Percentiles rank a stretch among this genome's conserved stretches.
These are phyloP conservation scores for Picea abies DNA, from an alignment of 83 land plant genomes.

Conservation along the genomic window DNA sequence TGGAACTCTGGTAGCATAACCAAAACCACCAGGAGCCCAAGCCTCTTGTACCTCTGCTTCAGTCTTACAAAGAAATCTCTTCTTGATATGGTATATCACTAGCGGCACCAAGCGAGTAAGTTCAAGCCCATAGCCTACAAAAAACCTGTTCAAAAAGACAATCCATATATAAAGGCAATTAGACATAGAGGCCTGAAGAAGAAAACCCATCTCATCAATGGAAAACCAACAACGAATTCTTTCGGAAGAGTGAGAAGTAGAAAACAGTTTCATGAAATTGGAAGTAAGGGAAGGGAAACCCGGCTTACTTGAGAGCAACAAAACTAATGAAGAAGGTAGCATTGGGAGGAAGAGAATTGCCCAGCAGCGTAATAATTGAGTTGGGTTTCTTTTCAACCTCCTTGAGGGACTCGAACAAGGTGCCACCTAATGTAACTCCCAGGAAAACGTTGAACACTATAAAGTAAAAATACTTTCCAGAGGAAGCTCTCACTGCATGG, in stretches of 20 bases:
- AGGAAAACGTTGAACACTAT: constrained; percentile 55
- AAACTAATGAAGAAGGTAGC: constrained; percentile 87
- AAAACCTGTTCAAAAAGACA: constrained; percentile 51
- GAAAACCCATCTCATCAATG: not conserved
- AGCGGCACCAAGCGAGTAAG: constrained; percentile 81
- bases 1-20: constrained; percentile 75
- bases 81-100: constrained; percentile 75
- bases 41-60: constrained; percentile 82
- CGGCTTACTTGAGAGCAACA: constrained; percentile 16
- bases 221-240: not conserved
- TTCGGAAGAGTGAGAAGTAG: not conserved
- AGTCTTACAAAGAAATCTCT: constrained; percentile 84
- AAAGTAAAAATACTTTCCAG: constrained; percentile 71
- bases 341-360: constrained; percentile 57
- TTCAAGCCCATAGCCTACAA: constrained; percentile 88
- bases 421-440: constrained; percentile 75
- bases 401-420: constrained; percentile 59
- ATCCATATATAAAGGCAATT: not conserved
- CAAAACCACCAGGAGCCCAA: constrained; percentile 81
- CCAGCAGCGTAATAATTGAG: constrained; percentile 40
- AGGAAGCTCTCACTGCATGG: constrained; percentile 67
- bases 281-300: not conserved
- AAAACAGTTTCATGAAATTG: not conserved
- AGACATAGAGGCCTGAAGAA: not conserved
- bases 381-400: constrained; percentile 44